These are phyloP conservation scores for Xylariaceae sp. DNA, from an alignment of 2,329 filamentous ascomycete genomes.

Conservation along the genomic window DNA sequence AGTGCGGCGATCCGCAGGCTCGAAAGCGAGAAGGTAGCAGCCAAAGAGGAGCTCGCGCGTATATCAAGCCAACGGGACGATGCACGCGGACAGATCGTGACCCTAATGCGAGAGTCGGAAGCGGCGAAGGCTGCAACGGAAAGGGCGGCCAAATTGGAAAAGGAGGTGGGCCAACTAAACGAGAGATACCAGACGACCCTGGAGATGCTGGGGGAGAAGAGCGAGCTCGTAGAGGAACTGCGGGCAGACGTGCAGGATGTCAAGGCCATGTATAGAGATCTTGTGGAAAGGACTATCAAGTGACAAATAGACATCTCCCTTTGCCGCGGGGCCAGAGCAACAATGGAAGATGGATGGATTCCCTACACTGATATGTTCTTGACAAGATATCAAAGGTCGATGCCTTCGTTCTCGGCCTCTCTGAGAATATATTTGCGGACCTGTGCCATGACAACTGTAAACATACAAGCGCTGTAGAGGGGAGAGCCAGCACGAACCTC, in stretches of 20 bases:
- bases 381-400: slow-evolving; percentile 48
- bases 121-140: slow-evolving; percentile 57
- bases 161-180: slow-evolving; percentile 64
- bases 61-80: slow-evolving; percentile 86
- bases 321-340: slow-evolving; percentile 13
- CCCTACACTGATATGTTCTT: background rate
- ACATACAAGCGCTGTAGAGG: slow-evolving; percentile 5
- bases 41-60: slow-evolving; percentile 78
- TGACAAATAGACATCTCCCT: slow-evolving; percentile 33
- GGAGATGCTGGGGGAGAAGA: slow-evolving; percentile 95
- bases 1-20: slow-evolving; percentile 86
- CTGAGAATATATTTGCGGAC: slow-evolving; percentile 73
- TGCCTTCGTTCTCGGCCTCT: slow-evolving; percentile 78
- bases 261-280: slow-evolving; percentile 92
- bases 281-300: slow-evolving; percentile 80
- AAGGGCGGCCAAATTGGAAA: slow-evolving; percentile 62
- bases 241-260: slow-evolving; percentile 84
- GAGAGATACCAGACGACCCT: slow-evolving; percentile 83
- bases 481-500: slow-evolving; percentile 51
- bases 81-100: slow-evolving; percentile 84
- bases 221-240: slow-evolving; percentile 88
- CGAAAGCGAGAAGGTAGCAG: slow-evolving; percentile 85
- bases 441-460: slow-evolving; percentile 36
- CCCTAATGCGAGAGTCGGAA: slow-evolving; percentile 83
- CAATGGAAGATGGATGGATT: slow-evolving; percentile 2